Conservation (phyloP, 805 yeast species). For the Candida rishiriensis region DNA sequence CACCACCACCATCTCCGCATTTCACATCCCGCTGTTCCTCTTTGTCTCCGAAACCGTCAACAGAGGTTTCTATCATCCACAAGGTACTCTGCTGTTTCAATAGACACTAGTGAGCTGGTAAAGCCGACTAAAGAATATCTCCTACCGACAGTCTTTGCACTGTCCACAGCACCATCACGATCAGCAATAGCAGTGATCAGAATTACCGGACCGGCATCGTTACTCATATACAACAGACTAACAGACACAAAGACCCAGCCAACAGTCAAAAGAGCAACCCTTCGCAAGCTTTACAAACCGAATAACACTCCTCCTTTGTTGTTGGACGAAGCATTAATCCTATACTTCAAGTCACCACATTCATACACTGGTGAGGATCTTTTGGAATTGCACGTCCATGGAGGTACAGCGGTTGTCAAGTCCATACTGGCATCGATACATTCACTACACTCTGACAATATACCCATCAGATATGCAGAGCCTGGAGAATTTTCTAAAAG, state of each 20-base stretch:
- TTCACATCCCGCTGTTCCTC: no score
- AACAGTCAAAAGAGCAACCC: constrained; percentile 48
- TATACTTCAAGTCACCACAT: constrained; percentile 66
- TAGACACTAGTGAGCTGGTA: no score
- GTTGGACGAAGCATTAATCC: constrained; percentile 72
- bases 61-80: no score
- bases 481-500: constrained; percentile 89
- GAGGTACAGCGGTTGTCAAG: constrained; percentile 80
- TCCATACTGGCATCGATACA: constrained; percentile 64
- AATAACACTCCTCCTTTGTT: constrained; percentile 26
- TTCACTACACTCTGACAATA: constrained; percentile 41
- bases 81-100: no score
- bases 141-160: constrained; percentile 78
- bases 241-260: constrained; percentile 40
- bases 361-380: constrained; percentile 93
- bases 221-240: constrained; percentile 39
- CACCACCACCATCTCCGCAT: no score
- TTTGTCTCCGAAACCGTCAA: no score
- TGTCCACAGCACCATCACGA: constrained; percentile 76
- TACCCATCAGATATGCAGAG: constrained; percentile 72
- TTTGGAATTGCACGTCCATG: constrained; percentile 88
- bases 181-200: constrained; percentile 88
- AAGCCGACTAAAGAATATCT: background rate
- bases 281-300: constrained; percentile 53
- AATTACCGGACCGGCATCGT: constrained; percentile 67